phyloP scores from a whole-genome alignment of 2,329 filamentous ascomycete genomes.

The Tolypocladium ovalisporum region DNA sequence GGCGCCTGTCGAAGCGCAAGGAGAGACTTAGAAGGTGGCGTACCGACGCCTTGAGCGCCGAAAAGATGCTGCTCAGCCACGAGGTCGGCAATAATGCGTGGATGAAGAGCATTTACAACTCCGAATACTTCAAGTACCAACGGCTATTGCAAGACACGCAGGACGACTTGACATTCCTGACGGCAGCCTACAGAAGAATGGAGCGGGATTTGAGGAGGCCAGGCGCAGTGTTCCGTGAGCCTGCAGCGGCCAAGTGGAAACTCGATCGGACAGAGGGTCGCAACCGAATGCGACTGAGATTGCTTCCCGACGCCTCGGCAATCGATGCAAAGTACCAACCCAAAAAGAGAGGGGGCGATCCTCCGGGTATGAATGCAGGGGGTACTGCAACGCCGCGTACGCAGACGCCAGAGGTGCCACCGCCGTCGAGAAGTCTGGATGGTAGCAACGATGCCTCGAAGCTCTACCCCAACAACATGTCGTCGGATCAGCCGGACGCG shows the following conservation, averaged over 20 bases:
- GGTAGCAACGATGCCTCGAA: constrained; percentile 8
- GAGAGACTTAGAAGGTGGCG: constrained; percentile 79
- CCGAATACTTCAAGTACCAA: constrained; percentile 87
- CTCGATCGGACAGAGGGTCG: constrained; percentile 91
- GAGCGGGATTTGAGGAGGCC: constrained; percentile 68
- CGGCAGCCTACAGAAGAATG: constrained; percentile 66
- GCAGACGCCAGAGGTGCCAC: constrained; percentile 4
- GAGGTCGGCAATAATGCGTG: constrained; percentile 80
- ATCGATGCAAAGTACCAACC: constrained; percentile 70
- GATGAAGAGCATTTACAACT: constrained; percentile 90
- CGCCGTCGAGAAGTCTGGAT: constrained; percentile 10
- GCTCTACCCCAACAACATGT: constrained; percentile 14
- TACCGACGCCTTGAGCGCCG: constrained; percentile 52
- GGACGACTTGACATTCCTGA: constrained; percentile 72
- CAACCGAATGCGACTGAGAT: constrained; percentile 84
- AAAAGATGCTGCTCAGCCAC: constrained; percentile 68
- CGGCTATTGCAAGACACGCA: constrained; percentile 84
- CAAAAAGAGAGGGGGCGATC: constrained; percentile 55
- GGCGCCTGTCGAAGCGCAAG: constrained; percentile 61
- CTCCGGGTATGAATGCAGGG: constrained; percentile 22
- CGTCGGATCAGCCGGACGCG: constrained; percentile 10
- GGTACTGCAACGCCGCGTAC: constrained; percentile 10
- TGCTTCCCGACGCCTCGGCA: constrained; percentile 65
- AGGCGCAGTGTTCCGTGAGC: constrained; percentile 67
- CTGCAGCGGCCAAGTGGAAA: constrained; percentile 65